A percentile compares a stretch with the other conserved stretches of the same genome.
Conservation (phyloP, 2,329 filamentous ascomycete species). For the Capronia americana region DNA sequence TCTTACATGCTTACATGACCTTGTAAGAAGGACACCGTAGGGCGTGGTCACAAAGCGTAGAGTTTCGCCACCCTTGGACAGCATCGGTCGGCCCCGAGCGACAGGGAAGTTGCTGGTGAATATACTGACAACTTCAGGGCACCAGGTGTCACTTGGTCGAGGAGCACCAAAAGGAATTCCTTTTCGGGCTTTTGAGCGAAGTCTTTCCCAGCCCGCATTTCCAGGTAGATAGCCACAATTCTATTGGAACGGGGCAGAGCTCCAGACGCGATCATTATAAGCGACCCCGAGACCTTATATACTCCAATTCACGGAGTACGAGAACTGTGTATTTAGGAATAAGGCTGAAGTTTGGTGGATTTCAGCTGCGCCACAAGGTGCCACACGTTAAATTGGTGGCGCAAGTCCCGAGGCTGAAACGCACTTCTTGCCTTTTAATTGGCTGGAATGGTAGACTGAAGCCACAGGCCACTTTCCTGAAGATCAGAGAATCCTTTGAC, state of each 20-base stretch:
- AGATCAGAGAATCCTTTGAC: neutral
- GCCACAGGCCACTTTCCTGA: neutral
- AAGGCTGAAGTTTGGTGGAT: neutral
- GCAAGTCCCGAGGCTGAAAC: neutral
- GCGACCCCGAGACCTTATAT: too few species aligned
- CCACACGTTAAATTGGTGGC: neutral
- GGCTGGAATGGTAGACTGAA: neutral
- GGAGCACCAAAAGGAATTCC: neutral
- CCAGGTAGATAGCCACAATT: neutral
- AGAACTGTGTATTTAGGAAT: neutral
- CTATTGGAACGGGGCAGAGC: neutral
- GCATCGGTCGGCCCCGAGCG: neutral
- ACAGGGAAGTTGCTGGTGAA: neutral
- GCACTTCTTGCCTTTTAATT: neutral
- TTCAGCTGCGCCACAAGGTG: neutral
- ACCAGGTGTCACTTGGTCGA: neutral
- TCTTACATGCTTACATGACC: conserved; percentile 57
- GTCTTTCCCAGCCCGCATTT: neutral
- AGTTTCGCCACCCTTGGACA: neutral
- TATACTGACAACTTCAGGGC: neutral
- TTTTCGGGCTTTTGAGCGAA: neutral
- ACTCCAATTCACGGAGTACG: too few species aligned
- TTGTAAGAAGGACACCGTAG: neutral
- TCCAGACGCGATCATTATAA: neutral
- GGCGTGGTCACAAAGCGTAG: neutral